Evolutionary conservation across 2,329 filamentous ascomycete species (phyloP), one percentile per base, ranked within the genome.

Genomic region (Neophaeococcomyces aloes): DNA sequence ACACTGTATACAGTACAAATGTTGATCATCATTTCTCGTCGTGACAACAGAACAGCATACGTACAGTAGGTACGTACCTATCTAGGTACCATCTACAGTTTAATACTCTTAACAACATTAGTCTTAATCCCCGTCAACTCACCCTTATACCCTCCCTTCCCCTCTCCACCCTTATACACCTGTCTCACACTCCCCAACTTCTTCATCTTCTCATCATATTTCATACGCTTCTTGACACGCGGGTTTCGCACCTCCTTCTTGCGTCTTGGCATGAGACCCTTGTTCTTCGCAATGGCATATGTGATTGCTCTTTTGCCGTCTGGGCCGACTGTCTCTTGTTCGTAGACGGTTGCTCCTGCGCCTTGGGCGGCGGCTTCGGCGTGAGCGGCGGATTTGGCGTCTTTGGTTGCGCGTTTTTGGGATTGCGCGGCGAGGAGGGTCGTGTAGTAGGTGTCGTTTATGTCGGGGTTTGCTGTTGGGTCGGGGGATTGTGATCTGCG

Each of bases 201-300:
- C 84, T 95, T 96, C 76, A 89, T 83, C 75, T 94, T 95, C 64
- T 87, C 83, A 61, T 93, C 87, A 63, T 79, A 98, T 78, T 86
- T 87, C 78, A 86, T 86, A 66, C 86, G 79, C 82, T 95, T 96
- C 82, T 96, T 98, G 53, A 96, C 89, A 62, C 91, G 75, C 29
- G 91, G 88, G 68, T 98, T 98, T 51, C 89, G 74, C 46, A 87
- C 83, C 56, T 94, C 88, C 78, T 98, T 96, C 74, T 83, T 93
- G 51, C 89, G 75, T 65, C 83, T 82, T 36, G 88, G 86, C 47
- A 86, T 81, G 50, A 98, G 69, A 25, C 91, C 91, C 75, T 95
- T 95, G 68, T 98, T 98, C 78, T 96, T 95, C 68, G 88, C 78
- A 59, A 98, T 98, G 54, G 81, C 77, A 66, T 95, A 96, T 14